Base-by-base conservation (phyloP, 1,284 basidiomycete species). In the Naganishia cerealis region DNA sequence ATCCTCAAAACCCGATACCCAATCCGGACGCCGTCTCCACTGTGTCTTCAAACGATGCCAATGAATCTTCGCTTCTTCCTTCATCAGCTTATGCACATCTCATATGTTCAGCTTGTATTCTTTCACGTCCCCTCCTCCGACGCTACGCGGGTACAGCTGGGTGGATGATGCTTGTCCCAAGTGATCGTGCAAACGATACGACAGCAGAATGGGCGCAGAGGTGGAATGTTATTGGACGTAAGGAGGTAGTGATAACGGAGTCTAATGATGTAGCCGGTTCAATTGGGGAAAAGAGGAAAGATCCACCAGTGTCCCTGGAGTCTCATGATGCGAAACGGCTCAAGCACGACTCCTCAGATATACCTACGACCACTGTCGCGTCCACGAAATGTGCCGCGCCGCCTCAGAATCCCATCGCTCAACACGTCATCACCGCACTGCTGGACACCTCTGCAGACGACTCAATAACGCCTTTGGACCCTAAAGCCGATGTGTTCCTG, bases 31-130 rank as follows among this genome's bases (percentile, higher is more conserved):
- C 66, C 40, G 53, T 54, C 21, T 36, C 57, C 16, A 39, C 57
- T 10, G 33, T 43, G 16, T 24, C 42, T 13, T n/a, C 57, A 36
- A 39, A 24, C 12, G 76, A 75, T 36, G 78, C 78, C 18, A 77
- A 79, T 58, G 67, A 70, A 26, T 62, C 71, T 4, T 74, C 76
- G n/a, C 68, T 80, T 10, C 77, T 81, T 13, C 75, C 74, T 2
- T 76, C 76, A 1, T 76, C 78, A 10, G 70, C 65, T 2, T 81
- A 81, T 65, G 78, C 80, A 50, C 76, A 76, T 13, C 73, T 81
- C 38, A 73, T 81, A 4, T 81, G 80, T 67, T 73, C 73, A 0
- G 57, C 43, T 1, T 81, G 80, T 62, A 75, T 77, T 4, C 18
- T 52, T 29, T 43, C 52, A 1, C 69, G 73, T 50, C 48, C 68